These are phyloP conservation scores for Tuber magnatum DNA, from an alignment of 495 filamentous ascomycete species.

Conservation along the genomic window DNA sequence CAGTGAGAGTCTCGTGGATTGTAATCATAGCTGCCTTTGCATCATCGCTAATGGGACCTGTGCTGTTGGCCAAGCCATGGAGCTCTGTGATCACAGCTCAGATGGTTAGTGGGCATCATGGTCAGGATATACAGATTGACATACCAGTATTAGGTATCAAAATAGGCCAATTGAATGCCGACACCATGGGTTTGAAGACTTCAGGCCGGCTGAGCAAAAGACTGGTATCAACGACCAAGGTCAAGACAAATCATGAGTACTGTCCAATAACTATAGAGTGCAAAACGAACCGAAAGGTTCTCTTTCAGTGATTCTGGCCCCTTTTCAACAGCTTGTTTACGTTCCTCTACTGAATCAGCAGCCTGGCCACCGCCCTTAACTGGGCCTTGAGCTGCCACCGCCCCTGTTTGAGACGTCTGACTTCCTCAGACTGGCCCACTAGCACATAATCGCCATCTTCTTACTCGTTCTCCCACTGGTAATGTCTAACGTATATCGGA, in stretches of 20 bases:
- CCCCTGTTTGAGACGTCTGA: slow-evolving; percentile 32
- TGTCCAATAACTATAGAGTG: background rate
- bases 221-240: slow-evolving; percentile 40
- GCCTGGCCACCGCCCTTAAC: slow-evolving; percentile 8
- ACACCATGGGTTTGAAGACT: slow-evolving; percentile 33
- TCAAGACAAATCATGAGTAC: slow-evolving; percentile 15
- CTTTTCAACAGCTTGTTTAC: slow-evolving; percentile 28
- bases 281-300: slow-evolving; percentile 31
- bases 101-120: slow-evolving; percentile 5
- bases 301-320: slow-evolving; percentile 29
- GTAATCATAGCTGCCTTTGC: slow-evolving; percentile 33
- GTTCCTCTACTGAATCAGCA: slow-evolving; percentile 10
- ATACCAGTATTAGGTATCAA: slow-evolving; percentile 40
- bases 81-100: slow-evolving; percentile 38
- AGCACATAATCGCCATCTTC: slow-evolving; percentile 37
- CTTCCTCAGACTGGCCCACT: slow-evolving; percentile 26
- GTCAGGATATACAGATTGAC: background rate
- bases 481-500: slow-evolving; percentile 36
- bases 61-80: slow-evolving; percentile 31
- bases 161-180: slow-evolving; percentile 28
- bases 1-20: slow-evolving; percentile 32
- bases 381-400: slow-evolving; percentile 26
- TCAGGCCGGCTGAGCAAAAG: slow-evolving; percentile 33
- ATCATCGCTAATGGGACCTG: slow-evolving; percentile 24
- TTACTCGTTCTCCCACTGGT: slow-evolving; percentile 19